These are phyloP conservation scores for Populus nigra DNA, from an alignment of 345 rosid genomes.

Conservation along the genomic window DNA sequence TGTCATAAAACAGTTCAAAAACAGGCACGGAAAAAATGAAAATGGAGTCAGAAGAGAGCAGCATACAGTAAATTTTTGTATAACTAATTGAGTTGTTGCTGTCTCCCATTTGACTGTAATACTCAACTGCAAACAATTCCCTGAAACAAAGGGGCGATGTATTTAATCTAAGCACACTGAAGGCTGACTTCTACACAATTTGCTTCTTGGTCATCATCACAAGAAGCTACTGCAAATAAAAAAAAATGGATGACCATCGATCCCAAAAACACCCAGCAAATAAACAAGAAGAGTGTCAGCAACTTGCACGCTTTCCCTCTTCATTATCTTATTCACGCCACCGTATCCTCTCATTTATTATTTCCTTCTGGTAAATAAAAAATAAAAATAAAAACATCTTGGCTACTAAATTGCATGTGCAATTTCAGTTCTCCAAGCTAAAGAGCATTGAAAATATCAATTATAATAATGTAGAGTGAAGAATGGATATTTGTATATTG, in stretches of 20 bases:
- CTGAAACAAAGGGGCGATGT: not conserved
- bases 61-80: not conserved
- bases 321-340: not conserved
- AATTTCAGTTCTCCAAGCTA: slow-evolving; percentile 12
- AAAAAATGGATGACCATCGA: not conserved
- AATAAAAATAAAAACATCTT: slow-evolving; percentile 14
- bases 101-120: not conserved
- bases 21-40: not conserved
- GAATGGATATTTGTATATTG: not conserved
- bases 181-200: slow-evolving; percentile 11
- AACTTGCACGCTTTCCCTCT: not conserved
- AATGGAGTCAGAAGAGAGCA: not conserved
- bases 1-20: not conserved
- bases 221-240: not conserved
- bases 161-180: not conserved
- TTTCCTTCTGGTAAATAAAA: not conserved
- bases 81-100: not conserved
- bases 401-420: slow-evolving; percentile 27
- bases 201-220: slow-evolving; percentile 8
- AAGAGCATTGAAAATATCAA: not conserved
- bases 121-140: slow-evolving; percentile 5
- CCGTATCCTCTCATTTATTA: not conserved
- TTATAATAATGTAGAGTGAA: not conserved
- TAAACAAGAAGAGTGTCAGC: not conserved
- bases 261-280: not conserved